Conservation (phyloP, 805 yeast genomes). For the Schwanniomyces vanrijiae region DNA sequence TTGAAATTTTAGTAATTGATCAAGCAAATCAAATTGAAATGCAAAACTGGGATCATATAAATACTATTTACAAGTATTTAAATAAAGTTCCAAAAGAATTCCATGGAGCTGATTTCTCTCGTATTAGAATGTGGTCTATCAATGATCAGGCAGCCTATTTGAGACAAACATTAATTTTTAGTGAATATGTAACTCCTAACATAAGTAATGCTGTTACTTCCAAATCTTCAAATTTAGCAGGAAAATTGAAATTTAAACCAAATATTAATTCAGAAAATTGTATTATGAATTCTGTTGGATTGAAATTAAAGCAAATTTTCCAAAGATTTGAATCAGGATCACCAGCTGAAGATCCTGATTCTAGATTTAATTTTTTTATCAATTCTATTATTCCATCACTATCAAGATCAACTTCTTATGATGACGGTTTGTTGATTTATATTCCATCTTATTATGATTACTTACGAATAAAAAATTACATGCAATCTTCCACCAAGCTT, state of each 20-base stretch:
- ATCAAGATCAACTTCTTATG: slow-evolving; percentile 56
- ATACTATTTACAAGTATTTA: slow-evolving; percentile 60
- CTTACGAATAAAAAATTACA: slow-evolving; percentile 70
- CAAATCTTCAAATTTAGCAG: slow-evolving; percentile 55
- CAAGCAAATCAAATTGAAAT: slow-evolving; percentile 82
- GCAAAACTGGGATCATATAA: slow-evolving; percentile 91
- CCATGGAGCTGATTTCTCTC: slow-evolving; percentile 84
- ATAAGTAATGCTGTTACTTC: slow-evolving; percentile 59
- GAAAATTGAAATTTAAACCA: slow-evolving; percentile 58
- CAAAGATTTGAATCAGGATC: slow-evolving; percentile 61
- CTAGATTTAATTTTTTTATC: slow-evolving; percentile 78
- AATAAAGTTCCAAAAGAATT: slow-evolving; percentile 75
- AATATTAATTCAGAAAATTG: slow-evolving; percentile 46
- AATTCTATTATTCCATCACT: slow-evolving; percentile 74
- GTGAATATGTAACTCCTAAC: slow-evolving; percentile 79
- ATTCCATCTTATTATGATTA: slow-evolving; percentile 88
- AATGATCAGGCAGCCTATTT: slow-evolving; percentile 74
- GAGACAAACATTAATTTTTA: slow-evolving; percentile 76
- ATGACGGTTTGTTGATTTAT: slow-evolving; percentile 75
- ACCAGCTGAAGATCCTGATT: slow-evolving; percentile 71
- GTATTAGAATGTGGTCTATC: slow-evolving; percentile 90
- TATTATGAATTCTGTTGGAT: slow-evolving; percentile 63
- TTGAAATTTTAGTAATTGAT: slow-evolving; percentile 79
- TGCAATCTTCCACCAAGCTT: slow-evolving; percentile 61
- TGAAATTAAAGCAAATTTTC: slow-evolving; percentile 66